Percentiles rank a stretch among this genome's conserved stretches.
phyloP scores from a whole-genome alignment of 108 stramenopile species.

The Skeletonema grethae region DNA sequence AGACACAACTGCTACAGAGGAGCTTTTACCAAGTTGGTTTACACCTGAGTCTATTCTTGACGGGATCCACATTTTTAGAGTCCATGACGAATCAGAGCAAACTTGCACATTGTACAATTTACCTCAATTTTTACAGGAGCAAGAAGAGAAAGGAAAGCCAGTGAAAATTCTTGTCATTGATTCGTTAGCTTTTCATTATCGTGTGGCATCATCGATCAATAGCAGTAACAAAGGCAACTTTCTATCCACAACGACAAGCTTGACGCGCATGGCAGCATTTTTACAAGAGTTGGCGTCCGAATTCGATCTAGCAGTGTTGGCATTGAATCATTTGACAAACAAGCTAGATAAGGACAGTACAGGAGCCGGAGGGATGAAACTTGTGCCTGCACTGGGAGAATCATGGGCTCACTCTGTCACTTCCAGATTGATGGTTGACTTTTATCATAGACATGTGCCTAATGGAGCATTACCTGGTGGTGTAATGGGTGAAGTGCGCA shows the following conservation, averaged over 20 bases:
- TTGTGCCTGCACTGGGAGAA: constrained; percentile 93
- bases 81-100: constrained; percentile 82
- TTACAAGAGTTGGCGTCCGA: constrained; percentile 72
- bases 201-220: constrained; percentile 46
- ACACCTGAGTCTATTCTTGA: constrained; percentile 66
- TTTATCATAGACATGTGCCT: constrained; percentile 23
- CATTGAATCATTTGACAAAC: constrained; percentile 96
- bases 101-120: constrained; percentile 77
- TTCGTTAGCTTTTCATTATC: constrained; percentile 94
- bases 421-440: constrained; percentile 73
- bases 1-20: constrained; percentile 12
- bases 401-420: constrained; percentile 94
- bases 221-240: constrained; percentile 33
- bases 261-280: constrained; percentile 70
- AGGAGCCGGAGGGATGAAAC: constrained; percentile 26
- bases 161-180: constrained; percentile 89
- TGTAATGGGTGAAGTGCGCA: constrained; percentile 33
- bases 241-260: constrained; percentile 62
- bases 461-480: constrained; percentile 11
- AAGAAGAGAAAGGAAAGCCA: constrained; percentile 40
- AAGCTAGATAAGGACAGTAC: constrained; percentile 42
- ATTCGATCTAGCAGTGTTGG: constrained; percentile 80
- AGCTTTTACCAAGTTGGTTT: constrained; percentile 46
- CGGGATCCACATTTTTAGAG: constrained; percentile 92
- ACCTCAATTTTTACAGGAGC: constrained; percentile 48